Percentiles rank a stretch among this genome's conserved stretches.
phyloP scores from a whole-genome alignment of 345 rosid genomes.

The Reutealis trisperma region DNA sequence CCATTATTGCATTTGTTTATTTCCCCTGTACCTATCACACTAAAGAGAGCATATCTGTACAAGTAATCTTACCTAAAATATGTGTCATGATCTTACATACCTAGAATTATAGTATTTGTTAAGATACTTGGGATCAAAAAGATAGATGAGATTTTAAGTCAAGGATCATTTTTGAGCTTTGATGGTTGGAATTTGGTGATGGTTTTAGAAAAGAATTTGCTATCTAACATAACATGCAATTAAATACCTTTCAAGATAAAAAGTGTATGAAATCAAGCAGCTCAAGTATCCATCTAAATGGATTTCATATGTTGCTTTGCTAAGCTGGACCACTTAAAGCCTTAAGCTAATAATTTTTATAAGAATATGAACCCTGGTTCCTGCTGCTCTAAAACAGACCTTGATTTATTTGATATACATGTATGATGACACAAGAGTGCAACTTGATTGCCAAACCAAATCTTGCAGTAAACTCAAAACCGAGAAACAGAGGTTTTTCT shows the following conservation, averaged over 20 bases:
- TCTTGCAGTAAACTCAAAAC: background rate
- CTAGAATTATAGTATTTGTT: no score
- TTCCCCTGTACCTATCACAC: conserved; percentile 8
- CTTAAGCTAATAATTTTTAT: no score
- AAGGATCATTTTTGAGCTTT: background rate
- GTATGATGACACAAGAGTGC: no score
- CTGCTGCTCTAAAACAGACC: background rate
- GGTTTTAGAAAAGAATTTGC: no score
- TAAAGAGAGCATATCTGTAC: background rate
- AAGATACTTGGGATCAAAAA: background rate
- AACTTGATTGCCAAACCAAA: background rate
- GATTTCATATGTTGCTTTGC: background rate
- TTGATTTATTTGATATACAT: background rate
- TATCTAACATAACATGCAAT: no score
- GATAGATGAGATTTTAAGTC: background rate
- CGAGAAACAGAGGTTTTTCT: background rate
- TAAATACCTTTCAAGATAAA: no score
- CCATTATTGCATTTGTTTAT: conserved; percentile 2
- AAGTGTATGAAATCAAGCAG: no score
- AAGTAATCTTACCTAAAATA: background rate
- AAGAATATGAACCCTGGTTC: background rate
- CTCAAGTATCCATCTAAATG: no score
- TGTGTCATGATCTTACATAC: background rate
- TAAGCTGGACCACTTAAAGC: background rate
- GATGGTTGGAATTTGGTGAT: no score